Evolutionary conservation across 2,329 filamentous ascomycete genomes (phyloP).

Genomic region (Ramichloridium luteum): DNA sequence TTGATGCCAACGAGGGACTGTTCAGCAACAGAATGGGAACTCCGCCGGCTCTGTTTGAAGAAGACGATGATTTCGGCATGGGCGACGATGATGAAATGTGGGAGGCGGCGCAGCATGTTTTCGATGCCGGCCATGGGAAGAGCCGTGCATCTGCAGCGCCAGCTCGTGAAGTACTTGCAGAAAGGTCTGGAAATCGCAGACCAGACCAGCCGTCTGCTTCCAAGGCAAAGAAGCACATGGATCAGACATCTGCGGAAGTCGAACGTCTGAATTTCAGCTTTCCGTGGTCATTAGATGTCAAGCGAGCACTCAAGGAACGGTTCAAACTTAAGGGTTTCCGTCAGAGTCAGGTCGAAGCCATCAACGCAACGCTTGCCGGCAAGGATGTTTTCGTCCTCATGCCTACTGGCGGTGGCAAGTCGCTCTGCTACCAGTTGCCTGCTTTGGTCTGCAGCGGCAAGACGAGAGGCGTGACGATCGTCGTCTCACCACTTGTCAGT

Average conservation of each 20-base stretch:
- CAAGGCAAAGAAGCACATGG: constrained; percentile 16
- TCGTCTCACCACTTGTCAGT: constrained; percentile 88
- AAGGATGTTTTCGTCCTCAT: constrained; percentile 92
- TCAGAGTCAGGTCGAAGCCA: constrained; percentile 83
- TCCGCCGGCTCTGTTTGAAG: constrained; percentile 18
- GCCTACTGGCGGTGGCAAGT: constrained; percentile 96
- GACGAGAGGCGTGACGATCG: constrained; percentile 77
- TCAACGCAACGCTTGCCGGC: constrained; percentile 80
- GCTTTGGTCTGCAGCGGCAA: constrained; percentile 70
- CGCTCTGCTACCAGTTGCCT: constrained; percentile 89
- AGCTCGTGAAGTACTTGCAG: constrained; percentile 21
- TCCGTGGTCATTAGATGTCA: constrained; percentile 79
- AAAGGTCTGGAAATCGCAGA: constrained; percentile 18
- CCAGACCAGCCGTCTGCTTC: constrained; percentile 18
- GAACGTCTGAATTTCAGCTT: constrained; percentile 27
- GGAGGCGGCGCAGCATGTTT: constrained; percentile 30
- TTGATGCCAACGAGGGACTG: constrained; percentile 19
- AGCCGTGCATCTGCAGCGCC: too few relatives aligned
- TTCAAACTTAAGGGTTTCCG: constrained; percentile 83
- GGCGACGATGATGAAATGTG: constrained; percentile 29
- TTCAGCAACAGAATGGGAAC: constrained; percentile 28
- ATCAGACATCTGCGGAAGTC: constrained; percentile 11
- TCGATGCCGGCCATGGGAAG: background rate
- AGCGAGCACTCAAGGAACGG: constrained; percentile 62
- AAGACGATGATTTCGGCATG: constrained; percentile 24